Evolutionary conservation across 176 grass and related monocot species (phyloP).

Genomic region (Rhynchospora pubera): DNA sequence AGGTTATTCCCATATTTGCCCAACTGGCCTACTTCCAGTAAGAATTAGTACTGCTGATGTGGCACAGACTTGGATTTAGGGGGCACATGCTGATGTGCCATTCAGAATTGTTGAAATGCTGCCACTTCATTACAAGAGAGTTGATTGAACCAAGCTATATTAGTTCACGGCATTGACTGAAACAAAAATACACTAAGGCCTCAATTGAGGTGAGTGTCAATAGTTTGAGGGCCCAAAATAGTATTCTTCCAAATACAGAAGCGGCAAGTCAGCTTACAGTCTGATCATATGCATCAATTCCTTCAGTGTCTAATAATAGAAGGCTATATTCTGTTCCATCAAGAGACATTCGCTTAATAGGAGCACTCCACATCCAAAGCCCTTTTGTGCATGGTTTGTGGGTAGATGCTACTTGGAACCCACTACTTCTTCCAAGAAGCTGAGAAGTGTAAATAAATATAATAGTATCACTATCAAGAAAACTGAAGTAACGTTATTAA

Average conservation of each 20-base stretch:
- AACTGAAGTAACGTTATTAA: background rate
- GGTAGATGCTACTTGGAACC: constrained; percentile 75
- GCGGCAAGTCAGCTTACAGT: constrained; percentile 29
- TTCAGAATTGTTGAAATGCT: background rate
- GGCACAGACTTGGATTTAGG: background rate
- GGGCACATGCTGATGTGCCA: background rate
- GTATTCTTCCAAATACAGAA: background rate
- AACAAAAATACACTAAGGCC: background rate
- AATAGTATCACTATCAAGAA: constrained; percentile 8
- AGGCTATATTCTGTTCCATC: constrained; percentile 76
- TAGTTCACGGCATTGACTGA: background rate
- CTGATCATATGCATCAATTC: constrained; percentile 86
- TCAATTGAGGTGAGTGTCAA: background rate
- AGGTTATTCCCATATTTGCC: background rate
- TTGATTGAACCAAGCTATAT: background rate
- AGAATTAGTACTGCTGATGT: too few relatives aligned
- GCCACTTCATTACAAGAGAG: background rate
- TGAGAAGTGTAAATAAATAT: constrained; percentile 13
- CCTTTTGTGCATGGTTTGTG: constrained; percentile 80
- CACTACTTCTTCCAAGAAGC: constrained; percentile 68
- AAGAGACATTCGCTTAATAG: constrained; percentile 58
- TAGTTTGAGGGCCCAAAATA: background rate
- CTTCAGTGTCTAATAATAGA: constrained; percentile 66
- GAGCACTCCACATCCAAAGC: constrained; percentile 86
- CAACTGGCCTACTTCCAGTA: background rate